Percentiles rank a stretch among this genome's conserved stretches.
phyloP scores from a whole-genome alignment of 1,284 basidiomycete species.

The Athelia sp. region DNA sequence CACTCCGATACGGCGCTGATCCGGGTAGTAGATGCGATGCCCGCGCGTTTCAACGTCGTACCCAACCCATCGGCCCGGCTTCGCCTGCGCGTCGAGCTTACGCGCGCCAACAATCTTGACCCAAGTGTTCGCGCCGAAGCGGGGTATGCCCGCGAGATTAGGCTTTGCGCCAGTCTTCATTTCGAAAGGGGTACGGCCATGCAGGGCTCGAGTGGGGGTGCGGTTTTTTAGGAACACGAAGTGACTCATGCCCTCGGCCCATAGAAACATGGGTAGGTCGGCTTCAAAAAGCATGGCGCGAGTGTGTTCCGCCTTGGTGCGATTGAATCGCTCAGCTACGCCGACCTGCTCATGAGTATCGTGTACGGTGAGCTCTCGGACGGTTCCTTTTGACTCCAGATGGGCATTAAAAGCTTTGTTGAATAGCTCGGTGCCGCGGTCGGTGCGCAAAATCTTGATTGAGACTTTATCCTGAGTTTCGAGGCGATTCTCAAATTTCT shows the following conservation, averaged over 20 bases:
- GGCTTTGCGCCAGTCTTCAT: constrained; percentile 18
- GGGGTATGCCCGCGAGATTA: constrained; percentile 18
- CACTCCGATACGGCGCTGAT: constrained; percentile 19
- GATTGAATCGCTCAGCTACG: constrained; percentile 24
- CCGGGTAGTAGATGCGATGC: constrained; percentile 29
- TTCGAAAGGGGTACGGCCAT: constrained; percentile 23
- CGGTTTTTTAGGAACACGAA: constrained; percentile 27
- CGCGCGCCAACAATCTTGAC: constrained; percentile 13
- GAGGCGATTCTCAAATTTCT: constrained; percentile 21
- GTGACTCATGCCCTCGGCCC: constrained; percentile 25
- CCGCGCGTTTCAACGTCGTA: constrained; percentile 24
- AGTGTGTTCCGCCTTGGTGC: constrained; percentile 20
- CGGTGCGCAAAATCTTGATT: constrained; percentile 20
- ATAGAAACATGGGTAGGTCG: constrained; percentile 22
- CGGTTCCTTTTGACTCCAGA: constrained; percentile 21
- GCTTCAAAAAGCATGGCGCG: constrained; percentile 20
- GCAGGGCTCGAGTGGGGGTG: constrained; percentile 19
- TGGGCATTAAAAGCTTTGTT: constrained; percentile 20
- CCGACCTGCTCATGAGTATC: constrained; percentile 31
- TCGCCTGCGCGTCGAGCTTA: constrained; percentile 23
- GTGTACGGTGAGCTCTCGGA: constrained; percentile 24
- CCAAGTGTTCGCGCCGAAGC: constrained; percentile 18
- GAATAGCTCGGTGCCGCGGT: constrained; percentile 25
- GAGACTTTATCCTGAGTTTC: constrained; percentile 17
- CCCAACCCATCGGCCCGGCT: constrained; percentile 25